Percentiles rank a stretch among this genome's conserved stretches.
These are phyloP conservation scores for Sugiyamaella boreocaroliniensis DNA, from an alignment of 805 yeast species.

Conservation along the genomic window DNA sequence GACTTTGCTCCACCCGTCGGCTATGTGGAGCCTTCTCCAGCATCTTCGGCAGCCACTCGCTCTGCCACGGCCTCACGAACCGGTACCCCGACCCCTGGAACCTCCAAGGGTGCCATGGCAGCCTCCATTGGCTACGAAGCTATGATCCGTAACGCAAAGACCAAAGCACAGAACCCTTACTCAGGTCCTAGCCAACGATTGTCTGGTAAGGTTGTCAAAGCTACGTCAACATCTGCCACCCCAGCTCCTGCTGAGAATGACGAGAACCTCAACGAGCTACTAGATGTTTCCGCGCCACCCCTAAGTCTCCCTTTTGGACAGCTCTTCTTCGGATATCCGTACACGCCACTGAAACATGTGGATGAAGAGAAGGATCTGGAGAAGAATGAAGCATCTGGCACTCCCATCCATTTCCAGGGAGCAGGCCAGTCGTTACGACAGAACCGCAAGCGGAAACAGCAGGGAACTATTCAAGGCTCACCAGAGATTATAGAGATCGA, in stretches of 20 bases:
- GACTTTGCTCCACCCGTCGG: conserved; percentile 99
- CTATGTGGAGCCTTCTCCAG: conserved; percentile 73
- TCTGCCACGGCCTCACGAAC: conserved; percentile 6
- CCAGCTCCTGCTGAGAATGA: not conserved
- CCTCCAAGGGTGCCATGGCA: conserved; percentile 50
- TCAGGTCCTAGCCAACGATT: conserved; percentile 63
- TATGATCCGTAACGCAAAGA: conserved; percentile 39
- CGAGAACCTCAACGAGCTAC: conserved; percentile 9
- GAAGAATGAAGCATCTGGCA: conserved; percentile 25
- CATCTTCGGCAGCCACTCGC: conserved; percentile 16
- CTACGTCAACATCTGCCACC: conserved; percentile 3
- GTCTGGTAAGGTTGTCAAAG: conserved; percentile 37
- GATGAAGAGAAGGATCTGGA: conserved; percentile 34
- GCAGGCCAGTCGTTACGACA: conserved; percentile 72
- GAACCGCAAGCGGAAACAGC: conserved; percentile 53
- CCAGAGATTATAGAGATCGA: conserved; percentile 82
- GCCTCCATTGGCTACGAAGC: conserved; percentile 58
- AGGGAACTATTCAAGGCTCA: conserved; percentile 16
- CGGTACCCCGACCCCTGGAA: conserved; percentile 11
- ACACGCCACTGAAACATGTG: conserved; percentile 39
- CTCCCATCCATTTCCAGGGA: conserved; percentile 43
- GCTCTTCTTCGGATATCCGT: conserved; percentile 89
- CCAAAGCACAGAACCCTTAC: conserved; percentile 29
- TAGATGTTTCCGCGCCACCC: conserved; percentile 52
- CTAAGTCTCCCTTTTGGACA: conserved; percentile 75